A percentile compares a stretch with the other conserved stretches of the same genome.
Evolutionary conservation across 352 stramenopile species (phyloP).

Genomic region (Globisporangium nodosum): DNA sequence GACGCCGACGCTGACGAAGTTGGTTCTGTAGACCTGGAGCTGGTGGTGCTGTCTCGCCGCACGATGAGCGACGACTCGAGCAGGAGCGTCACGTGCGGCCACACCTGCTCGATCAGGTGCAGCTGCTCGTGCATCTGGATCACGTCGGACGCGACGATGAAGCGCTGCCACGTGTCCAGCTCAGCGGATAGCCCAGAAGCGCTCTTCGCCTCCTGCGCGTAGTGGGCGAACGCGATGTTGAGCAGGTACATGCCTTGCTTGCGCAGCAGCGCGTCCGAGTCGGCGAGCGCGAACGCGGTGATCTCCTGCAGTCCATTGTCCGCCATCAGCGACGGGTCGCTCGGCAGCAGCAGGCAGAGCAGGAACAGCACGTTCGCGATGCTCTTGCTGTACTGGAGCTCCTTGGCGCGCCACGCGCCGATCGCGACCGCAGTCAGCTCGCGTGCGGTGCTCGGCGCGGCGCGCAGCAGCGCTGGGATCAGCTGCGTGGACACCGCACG

Average conservation of each 20-base stretch:
- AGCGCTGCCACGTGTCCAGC: conserved; percentile 51
- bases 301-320: conserved; percentile 35
- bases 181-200: background rate
- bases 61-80: conserved; percentile 37
- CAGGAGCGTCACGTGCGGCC: conserved; percentile 59
- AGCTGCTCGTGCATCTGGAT: conserved; percentile 83
- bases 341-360: conserved; percentile 50
- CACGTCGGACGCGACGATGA: conserved; percentile 68
- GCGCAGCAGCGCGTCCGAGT: conserved; percentile 47
- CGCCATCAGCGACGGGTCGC: conserved; percentile 34
- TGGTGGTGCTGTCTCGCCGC: background rate
- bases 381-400: conserved; percentile 8
- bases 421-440: conserved; percentile 19
- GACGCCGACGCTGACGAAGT: background rate
- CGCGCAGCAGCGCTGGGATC: conserved; percentile 34
- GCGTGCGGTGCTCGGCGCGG: conserved; percentile 3
- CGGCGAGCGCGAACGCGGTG: conserved; percentile 44
- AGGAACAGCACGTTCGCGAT: conserved; percentile 56
- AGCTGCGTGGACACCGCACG: conserved; percentile 38
- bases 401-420: conserved; percentile 14
- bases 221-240: conserved; percentile 59
- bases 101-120: conserved; percentile 80
- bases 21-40: background rate
- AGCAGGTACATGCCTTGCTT: conserved; percentile 71
- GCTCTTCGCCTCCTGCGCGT: conserved; percentile 12